These are phyloP conservation scores for Calonectria ilicicola DNA, from an alignment of 2,329 filamentous ascomycete species.

Conservation along the genomic window DNA sequence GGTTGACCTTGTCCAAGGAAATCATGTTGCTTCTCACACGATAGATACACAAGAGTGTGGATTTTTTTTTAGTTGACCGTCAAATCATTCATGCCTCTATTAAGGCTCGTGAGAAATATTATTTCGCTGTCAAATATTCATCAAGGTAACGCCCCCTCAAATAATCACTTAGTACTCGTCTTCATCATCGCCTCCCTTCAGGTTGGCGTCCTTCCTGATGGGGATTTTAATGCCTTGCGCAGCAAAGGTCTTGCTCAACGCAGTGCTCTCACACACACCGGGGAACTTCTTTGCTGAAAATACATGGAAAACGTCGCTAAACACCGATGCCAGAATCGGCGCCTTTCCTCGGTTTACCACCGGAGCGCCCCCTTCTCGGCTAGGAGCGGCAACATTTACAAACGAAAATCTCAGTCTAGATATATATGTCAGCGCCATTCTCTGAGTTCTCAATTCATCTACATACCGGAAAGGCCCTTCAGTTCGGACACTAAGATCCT, in stretches of 20 bases:
- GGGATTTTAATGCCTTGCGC: conserved; percentile 96
- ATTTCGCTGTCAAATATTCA: not conserved
- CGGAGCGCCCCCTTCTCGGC: conserved; percentile 50
- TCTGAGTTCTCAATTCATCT: not conserved
- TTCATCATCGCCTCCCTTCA: conserved; percentile 64
- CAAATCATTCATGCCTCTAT: not conserved
- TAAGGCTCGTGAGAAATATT: not conserved
- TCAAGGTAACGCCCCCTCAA: not conserved
- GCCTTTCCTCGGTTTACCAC: conserved; percentile 79
- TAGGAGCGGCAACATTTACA: conserved; percentile 79
- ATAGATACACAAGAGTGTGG: not conserved
- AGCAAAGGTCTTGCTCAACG: conserved; percentile 92
- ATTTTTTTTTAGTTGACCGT: not conserved
- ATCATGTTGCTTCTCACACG: not conserved
- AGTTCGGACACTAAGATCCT: conserved; percentile 93
- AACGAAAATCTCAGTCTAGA: conserved; percentile 76
- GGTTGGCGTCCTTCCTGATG: conserved; percentile 85
- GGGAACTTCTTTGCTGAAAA: conserved; percentile 99
- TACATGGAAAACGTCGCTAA: conserved; percentile 91
- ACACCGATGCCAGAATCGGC: conserved; percentile 85
- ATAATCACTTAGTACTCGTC: conserved; percentile 54
- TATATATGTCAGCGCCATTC: conserved; percentile 29
- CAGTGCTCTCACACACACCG: conserved; percentile 93
- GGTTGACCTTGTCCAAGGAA: not conserved
- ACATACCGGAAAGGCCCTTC: conserved; percentile 89